Evolutionary conservation across 1,139 yeast species (phyloP), one percentile per base, ranked within the genome.

Genomic region (Debaryomycetaceae sp.): DNA sequence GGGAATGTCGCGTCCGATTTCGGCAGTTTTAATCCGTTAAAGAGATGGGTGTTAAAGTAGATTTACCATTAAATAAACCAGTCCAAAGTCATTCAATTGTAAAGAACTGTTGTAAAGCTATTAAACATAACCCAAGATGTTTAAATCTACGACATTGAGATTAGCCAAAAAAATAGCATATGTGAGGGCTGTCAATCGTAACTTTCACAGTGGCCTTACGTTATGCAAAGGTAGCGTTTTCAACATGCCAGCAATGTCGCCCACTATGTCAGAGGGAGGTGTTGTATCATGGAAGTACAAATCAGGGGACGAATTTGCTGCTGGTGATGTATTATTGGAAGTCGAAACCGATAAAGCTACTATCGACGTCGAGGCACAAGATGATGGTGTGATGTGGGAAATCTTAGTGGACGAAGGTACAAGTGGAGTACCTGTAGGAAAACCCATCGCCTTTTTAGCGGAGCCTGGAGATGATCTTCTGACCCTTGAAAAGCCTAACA

Each of bases 211-310:
- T 30, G 48, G 65, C 6, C 44, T 52, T 27, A 43, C 51, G 44
- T 40, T 54, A 50, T 41, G 63, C 52, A 77, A 70, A 23, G 91
- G 88, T 2, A 65, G 80, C 34, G 72, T 83, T 45, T 88, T 87
- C 66, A 81, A 75, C 45, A 93, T 93, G 98, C 99, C 99, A 4
- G 97, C 99, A 24, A 88, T 93, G 97, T 90, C 97, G 6, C 99
- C 99, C 36, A 93, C 99, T 20, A 93, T 93, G 99, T 89, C 93
- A 27, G 90, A 85, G 61, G 99, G 99, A 39, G 97, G 97, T n/a
- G 80, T 93, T 55, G 89, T 89, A n/a, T 76, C 81, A 45, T 93
- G 99, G 99, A 88, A 89, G 63, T 76, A 83, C 59, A 83, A 89
- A 61, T 83, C 84, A 41, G 97, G 97, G 40, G 95, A 88, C 11